Base-by-base conservation (phyloP, 768 basidiomycete species). In the Chalciporus sphaerocephalus region DNA sequence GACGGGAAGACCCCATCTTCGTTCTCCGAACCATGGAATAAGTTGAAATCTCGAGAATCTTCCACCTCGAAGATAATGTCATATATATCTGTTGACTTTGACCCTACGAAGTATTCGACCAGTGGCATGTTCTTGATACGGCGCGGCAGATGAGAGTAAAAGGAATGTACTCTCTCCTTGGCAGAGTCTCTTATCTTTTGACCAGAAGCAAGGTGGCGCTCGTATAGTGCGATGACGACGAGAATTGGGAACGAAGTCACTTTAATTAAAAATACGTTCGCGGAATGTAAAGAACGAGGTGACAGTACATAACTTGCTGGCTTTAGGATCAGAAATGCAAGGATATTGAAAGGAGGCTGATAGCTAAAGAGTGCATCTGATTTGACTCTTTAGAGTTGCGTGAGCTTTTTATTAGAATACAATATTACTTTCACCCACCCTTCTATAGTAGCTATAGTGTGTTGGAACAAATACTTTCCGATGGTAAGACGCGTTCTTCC, bases 331-430 rank as follows among this genome's bases (percentile, higher is more conserved):
- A 81, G 46, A 61, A 92, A 83, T 2, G 93, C 93, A 16, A 88
- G 68, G 16, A 91, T 69, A 56, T 90, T 92, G 75, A 92, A 91
- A 1, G 92, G 92, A 2, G 89, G 90, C 53, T 92, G 88, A 57
- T 96, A 95, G 38, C 86, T 91, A 69, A 94, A 91, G 15, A 96
- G 71, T 1, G 88, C 88, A 60, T 94, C 91, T 2, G 85, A 83
- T 60, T 92, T 92, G 59, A 92, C 87, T 18, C 91, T 89, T n/a
- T 51, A 38, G 21, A 24, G 18, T 23, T 28, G 22, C 11, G 27
- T 64, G 6, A 56, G 38, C 5, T n/a, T 25, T 30, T 32, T 13
- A 32, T 28, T 16, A 8, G 41, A 42, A 13, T n/a, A 8, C 37
- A 24, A 13, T 27, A 6, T 18, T 18, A 32, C n/a, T 32, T 34